Percentiles rank a stretch among this genome's conserved stretches.
phyloP scores from a whole-genome alignment of 2,329 filamentous ascomycete species.

The Aphanoascus verrucosus region DNA sequence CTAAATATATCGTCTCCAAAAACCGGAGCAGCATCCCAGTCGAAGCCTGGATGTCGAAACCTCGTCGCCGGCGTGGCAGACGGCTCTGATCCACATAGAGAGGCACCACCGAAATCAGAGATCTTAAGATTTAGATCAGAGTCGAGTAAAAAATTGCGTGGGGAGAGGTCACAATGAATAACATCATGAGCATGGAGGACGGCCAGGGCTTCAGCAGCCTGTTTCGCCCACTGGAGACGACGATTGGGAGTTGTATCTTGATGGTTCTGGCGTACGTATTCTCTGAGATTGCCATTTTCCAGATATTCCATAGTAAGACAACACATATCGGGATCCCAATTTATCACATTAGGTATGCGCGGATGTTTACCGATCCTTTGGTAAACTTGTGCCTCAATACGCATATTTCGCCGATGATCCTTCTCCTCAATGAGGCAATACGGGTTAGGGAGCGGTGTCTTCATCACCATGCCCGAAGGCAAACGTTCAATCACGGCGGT shows the following conservation, averaged over 20 bases:
- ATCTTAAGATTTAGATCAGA: slow-evolving; percentile 18
- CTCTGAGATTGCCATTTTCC: slow-evolving; percentile 12
- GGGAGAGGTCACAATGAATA: slow-evolving; percentile 20
- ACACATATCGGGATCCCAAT: slow-evolving; percentile 16
- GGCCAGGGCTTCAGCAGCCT: slow-evolving; percentile 18
- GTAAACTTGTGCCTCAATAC: slow-evolving; percentile 17
- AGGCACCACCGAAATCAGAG: slow-evolving; percentile 19
- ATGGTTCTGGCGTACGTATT: neutral
- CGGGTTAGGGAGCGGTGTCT: slow-evolving; percentile 16
- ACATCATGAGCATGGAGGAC: slow-evolving; percentile 17
- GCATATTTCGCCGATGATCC: slow-evolving; percentile 15
- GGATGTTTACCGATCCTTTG: slow-evolving; percentile 17
- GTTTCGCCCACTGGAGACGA: slow-evolving; percentile 16
- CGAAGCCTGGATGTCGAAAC: slow-evolving; percentile 17
- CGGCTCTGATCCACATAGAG: slow-evolving; percentile 17
- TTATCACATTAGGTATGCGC: slow-evolving; percentile 14
- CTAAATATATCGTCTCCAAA: slow-evolving; percentile 18
- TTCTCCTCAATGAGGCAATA: slow-evolving; percentile 14
- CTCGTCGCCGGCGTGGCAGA: slow-evolving; percentile 13
- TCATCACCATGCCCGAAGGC: slow-evolving; percentile 15
- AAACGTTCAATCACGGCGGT: slow-evolving; percentile 13
- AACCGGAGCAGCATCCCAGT: slow-evolving; percentile 17
- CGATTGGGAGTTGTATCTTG: slow-evolving; percentile 6
- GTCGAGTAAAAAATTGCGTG: slow-evolving; percentile 20
- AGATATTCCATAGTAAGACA: slow-evolving; percentile 18